Evolutionary conservation across 805 yeast genomes (phyloP).

Genomic region (Yamadazyma kitorensis): DNA sequence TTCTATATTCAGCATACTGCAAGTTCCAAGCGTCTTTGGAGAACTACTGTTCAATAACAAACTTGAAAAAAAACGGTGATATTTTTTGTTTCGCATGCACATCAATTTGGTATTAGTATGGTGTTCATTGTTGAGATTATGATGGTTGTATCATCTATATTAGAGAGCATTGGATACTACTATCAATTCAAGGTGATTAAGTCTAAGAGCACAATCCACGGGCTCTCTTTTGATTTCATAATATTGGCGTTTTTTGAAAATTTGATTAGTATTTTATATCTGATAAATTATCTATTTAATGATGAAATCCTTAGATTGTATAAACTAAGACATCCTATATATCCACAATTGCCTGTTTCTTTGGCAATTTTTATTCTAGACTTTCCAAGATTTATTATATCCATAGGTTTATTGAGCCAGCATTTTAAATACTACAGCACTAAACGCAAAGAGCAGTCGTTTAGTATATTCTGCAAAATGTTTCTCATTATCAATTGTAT

Average conservation of each 20-base stretch:
- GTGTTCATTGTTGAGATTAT: conserved; percentile 1
- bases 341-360: conserved; percentile 5
- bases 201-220: conserved; percentile 30
- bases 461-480: conserved; percentile 4
- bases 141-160: conserved; percentile 5
- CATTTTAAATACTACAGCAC: conserved; percentile 5
- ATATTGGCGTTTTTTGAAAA: conserved; percentile 15
- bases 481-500: conserved; percentile 1
- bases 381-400: conserved; percentile 3
- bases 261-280: conserved; percentile 1
- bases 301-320: conserved; percentile 2
- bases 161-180: conserved; percentile 5
- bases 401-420: conserved; percentile 3
- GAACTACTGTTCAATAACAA: too few relatives aligned
- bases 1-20: conserved; percentile 4
- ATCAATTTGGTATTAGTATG: too few relatives aligned
- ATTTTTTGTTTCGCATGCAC: too few relatives aligned
- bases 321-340: conserved; percentile 6
- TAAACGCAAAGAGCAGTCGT: conserved; percentile 8
- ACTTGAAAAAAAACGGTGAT: too few relatives aligned
- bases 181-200: conserved; percentile 15
- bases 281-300: conserved; percentile 1
- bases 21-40: too few relatives aligned
- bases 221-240: conserved; percentile 34
- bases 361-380: not conserved